phyloP scores from a whole-genome alignment of 495 filamentous ascomycete species.

The Hyaloscypha finlandica region DNA sequence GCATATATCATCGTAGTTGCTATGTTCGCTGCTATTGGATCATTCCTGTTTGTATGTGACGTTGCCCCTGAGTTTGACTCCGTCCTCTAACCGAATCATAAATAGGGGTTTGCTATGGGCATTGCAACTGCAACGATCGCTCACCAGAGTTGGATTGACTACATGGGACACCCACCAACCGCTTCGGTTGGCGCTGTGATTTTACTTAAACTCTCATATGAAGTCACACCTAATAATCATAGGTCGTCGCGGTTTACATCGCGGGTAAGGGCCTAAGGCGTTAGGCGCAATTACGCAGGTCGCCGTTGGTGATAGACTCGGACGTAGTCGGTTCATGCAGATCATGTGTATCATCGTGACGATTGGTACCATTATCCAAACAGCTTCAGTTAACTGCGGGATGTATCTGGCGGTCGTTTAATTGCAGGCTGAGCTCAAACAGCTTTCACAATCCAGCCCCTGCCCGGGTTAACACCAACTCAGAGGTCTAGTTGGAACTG shows the following conservation, averaged over 20 bases:
- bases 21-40: constrained; percentile 57
- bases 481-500: constrained; percentile 56
- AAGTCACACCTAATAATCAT: not conserved
- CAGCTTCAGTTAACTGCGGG: constrained; percentile 57
- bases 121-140: constrained; percentile 64
- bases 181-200: constrained; percentile 58
- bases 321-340: constrained; percentile 62
- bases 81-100: not conserved
- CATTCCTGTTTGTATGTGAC: constrained; percentile 55
- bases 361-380: constrained; percentile 57
- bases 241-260: constrained; percentile 62
- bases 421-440: no score
- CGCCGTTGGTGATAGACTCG: constrained; percentile 55
- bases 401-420: constrained; percentile 61
- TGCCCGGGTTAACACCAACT: not conserved
- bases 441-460: no score
- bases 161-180: constrained; percentile 56
- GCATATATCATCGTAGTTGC: constrained; percentile 43
- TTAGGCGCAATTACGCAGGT: constrained; percentile 55
- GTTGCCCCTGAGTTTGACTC: not conserved
- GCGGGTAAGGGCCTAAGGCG: constrained; percentile 60
- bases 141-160: constrained; percentile 60
- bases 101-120: constrained; percentile 58
- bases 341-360: constrained; percentile 58
- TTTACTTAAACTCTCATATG: constrained; percentile 5